Conservation (phyloP, 2,329 filamentous ascomycete species). For the Ophiostoma australiae region DNA sequence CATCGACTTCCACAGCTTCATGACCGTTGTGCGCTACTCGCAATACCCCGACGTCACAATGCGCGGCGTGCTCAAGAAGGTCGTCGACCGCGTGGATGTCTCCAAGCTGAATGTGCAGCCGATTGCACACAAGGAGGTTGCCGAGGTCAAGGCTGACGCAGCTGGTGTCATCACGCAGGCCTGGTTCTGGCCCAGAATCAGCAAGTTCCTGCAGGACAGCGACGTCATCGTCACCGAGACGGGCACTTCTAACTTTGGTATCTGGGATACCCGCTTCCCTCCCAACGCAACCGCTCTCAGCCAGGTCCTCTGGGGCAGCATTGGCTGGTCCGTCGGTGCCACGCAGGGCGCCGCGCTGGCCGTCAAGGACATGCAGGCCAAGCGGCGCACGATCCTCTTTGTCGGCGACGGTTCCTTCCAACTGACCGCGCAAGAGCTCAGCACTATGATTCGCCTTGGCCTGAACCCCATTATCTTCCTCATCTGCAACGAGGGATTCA, state of each 20-base stretch:
- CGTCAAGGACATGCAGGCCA: conserved; percentile 50
- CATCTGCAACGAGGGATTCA: conserved; percentile 84
- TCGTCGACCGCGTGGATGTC: conserved; percentile 57
- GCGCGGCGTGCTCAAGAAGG: conserved; percentile 69
- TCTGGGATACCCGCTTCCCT: conserved; percentile 80
- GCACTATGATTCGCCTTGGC: conserved; percentile 72
- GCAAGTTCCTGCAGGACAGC: conserved; percentile 40
- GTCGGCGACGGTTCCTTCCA: conserved; percentile 88
- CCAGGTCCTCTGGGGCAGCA: conserved; percentile 57
- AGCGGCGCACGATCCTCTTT: conserved; percentile 69
- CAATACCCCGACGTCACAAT: conserved; percentile 74
- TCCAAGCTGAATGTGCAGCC: conserved; percentile 52
- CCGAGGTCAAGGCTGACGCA: conserved; percentile 21
- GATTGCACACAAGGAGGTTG: conserved; percentile 49
- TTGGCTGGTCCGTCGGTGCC: conserved; percentile 57
- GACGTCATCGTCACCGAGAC: conserved; percentile 85
- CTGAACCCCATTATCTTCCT: conserved; percentile 78
- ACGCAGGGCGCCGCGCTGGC: conserved; percentile 63
- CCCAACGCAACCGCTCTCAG: conserved; percentile 53
- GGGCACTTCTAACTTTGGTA: conserved; percentile 81
- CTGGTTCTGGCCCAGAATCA: conserved; percentile 29
- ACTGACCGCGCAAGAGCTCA: conserved; percentile 76
- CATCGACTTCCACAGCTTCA: conserved; percentile 74
- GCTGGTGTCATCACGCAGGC: conserved; percentile 27
- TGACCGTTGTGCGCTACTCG: conserved; percentile 69